Evolutionary conservation across 202 grass and related monocot genomes (phyloP), one percentile per base, ranked within the genome.

Genomic region (Setaria viridis): DNA sequence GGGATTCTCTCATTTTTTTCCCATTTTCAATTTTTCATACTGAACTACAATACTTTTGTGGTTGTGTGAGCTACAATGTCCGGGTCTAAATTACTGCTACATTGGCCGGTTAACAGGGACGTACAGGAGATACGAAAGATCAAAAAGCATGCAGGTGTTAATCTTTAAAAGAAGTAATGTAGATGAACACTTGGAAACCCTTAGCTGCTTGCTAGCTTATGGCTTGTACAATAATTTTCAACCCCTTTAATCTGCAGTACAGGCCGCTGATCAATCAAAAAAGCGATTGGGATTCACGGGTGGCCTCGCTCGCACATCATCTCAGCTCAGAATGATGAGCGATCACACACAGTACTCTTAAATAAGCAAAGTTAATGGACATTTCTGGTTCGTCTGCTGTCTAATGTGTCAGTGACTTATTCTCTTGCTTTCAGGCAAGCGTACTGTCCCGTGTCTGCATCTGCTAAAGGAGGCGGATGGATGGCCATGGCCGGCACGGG

Each of bases 371-470:
- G 37, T 54, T 53, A 53, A 80, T 42, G 48, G 33, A 0, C 63
- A 29, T 9, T 5, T 11, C 37, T 76, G 73, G 33, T 76, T 17
- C 37, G 73, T 57, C 54, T 56, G 51, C 48, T 55, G 46, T 80
- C 47, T 54, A 67, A 14, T 63, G 54, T 39, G 37, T 7, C 21
- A 15, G 64, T 43, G 79, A 30, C 43, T 57, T 58, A 81, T 70
- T 70, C 65, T 46, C 66, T 58, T 42, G 37, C 50, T 58, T 82
- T 82, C 51, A 60, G 54, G 80, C 17, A 43, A 74, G 11, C 13
- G 83, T 77, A 50, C 12, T 37, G 39, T 78, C 65, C 57, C 42
- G 7, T 78, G 83, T 78, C 83, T 41, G 64, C 65, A 46, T 70
- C 46, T 15, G 35, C 34, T 2, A 17, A 3, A 6, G 77, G 10